A percentile compares a stretch with the other conserved stretches of the same genome.
These are phyloP conservation scores for Venturia pyrina DNA, from an alignment of 2,329 filamentous ascomycete species.

Conservation along the genomic window DNA sequence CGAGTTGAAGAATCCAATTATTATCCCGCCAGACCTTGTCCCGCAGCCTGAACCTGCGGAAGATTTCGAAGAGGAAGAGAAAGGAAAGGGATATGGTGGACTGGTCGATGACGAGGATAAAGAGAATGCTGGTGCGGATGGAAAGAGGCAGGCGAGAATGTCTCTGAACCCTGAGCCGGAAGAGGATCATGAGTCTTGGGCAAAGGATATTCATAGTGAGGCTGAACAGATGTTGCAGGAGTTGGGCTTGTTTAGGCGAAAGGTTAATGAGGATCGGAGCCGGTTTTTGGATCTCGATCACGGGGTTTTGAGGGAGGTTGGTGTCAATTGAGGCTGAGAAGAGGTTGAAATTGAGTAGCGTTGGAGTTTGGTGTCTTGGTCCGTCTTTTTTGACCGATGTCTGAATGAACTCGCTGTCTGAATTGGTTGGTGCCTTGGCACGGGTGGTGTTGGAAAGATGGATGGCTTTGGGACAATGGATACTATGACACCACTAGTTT, in stretches of 20 bases:
- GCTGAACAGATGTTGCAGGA: conserved; percentile 79
- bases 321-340: background rate
- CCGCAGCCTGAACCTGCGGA: conserved; percentile 15
- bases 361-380: background rate
- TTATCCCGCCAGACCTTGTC: conserved; percentile 34
- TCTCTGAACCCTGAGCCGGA: conserved; percentile 20
- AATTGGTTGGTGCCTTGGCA: background rate
- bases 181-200: conserved; percentile 31
- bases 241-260: conserved; percentile 68
- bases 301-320: background rate
- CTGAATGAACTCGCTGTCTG: no score
- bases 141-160: conserved; percentile 16
- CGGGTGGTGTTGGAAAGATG: background rate
- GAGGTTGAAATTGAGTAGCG: background rate
- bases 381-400: no score
- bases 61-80: conserved; percentile 20
- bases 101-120: conserved; percentile 18
- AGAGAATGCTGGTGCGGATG: conserved; percentile 14
- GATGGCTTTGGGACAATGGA: background rate
- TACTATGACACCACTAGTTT: background rate
- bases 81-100: conserved; percentile 19
- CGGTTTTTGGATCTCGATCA: conserved; percentile 38
- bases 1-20: conserved; percentile 86
- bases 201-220: conserved; percentile 63
- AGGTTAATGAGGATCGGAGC: conserved; percentile 72